Percentiles rank a stretch among this genome's conserved stretches.
These are phyloP conservation scores for Colletotrichum australisinense DNA, from an alignment of 2,329 filamentous ascomycete species.

Conservation along the genomic window DNA sequence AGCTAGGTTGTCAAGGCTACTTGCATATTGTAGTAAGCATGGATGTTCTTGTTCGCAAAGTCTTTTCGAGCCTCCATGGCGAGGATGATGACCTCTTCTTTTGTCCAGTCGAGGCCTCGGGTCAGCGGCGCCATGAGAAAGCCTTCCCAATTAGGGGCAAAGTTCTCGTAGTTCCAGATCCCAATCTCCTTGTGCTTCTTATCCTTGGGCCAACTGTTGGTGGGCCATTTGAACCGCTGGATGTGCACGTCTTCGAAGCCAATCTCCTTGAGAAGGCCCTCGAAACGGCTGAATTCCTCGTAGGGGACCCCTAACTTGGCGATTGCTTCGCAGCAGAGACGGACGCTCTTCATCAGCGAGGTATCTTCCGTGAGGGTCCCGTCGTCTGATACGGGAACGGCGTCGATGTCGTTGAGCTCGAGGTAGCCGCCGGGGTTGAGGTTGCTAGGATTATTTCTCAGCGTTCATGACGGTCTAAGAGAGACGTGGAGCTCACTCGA, in stretches of 20 bases:
- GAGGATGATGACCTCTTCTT: conserved; percentile 46
- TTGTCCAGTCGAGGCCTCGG: conserved; percentile 46
- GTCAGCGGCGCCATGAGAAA: conserved; percentile 52
- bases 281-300: neutral
- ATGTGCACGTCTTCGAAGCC: conserved; percentile 47
- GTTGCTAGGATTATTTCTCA: conserved; percentile 15
- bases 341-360: neutral
- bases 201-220: conserved; percentile 45
- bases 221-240: conserved; percentile 43
- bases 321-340: neutral
- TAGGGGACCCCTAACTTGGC: neutral
- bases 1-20: too few species aligned
- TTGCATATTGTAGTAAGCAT: conserved; percentile 49
- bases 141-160: conserved; percentile 40
- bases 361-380: neutral
- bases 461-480: neutral
- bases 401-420: conserved; percentile 54
- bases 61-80: conserved; percentile 46
- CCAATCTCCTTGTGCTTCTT: conserved; percentile 44
- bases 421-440: conserved; percentile 56
- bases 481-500: neutral
- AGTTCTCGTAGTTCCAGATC: conserved; percentile 34
- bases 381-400: conserved; percentile 41
- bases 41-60: conserved; percentile 46
- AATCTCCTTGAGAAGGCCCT: conserved; percentile 21